Base-by-base conservation (phyloP, 176 grass and related monocot species). In the Metroxylon sagu region DNA sequence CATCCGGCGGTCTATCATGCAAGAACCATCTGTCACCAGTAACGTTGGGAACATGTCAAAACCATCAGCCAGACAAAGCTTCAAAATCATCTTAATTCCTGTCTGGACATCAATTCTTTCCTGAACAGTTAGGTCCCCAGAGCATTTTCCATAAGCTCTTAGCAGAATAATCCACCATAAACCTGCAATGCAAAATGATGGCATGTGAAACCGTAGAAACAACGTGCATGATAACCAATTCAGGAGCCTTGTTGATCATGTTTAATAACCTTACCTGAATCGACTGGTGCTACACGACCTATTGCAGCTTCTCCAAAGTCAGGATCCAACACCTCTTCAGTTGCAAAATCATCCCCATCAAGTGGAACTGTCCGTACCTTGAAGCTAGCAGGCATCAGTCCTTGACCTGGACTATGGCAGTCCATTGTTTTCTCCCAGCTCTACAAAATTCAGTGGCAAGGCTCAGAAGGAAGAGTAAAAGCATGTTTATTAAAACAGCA, bases 401-500 rank as follows among this genome's bases (percentile, higher is more conserved):
- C 89, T 64, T 95, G 89, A 16, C 89, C 89, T 61, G 89, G 89
- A 74, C 85, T 95, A 66, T 95, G 89, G 68, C 89, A 95, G 50
- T 95, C 89, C 85, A 95, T 95, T 68, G 89, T 95, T 66, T 89
- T 95, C 76, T 95, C 89, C 89, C 89, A 95, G 76, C 89, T 95
- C 89, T 95, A 71, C 14, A 61, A 25, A 65, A 50, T 67, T 29
- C 62, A 61, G 67, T 51, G 23, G 23, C 70, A 43, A 54, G 2
- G 18, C 19, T 16, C 14, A 23, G 14, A 62, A 28, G 25, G 10
- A 58, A 1, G 16, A 25, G 14, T 29, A 25, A 58, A 62, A 48
- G 16, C 18, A 25, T 15, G 2, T 4, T 49, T 5, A 49, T 23
- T 10, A 19, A 48, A 14, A 55, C 53, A 55, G 18, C 6, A n/a